Percentiles rank a stretch among this genome's conserved stretches.
Evolutionary conservation across 2,329 filamentous ascomycete species (phyloP).

Genomic region (Colletotrichum sp.): DNA sequence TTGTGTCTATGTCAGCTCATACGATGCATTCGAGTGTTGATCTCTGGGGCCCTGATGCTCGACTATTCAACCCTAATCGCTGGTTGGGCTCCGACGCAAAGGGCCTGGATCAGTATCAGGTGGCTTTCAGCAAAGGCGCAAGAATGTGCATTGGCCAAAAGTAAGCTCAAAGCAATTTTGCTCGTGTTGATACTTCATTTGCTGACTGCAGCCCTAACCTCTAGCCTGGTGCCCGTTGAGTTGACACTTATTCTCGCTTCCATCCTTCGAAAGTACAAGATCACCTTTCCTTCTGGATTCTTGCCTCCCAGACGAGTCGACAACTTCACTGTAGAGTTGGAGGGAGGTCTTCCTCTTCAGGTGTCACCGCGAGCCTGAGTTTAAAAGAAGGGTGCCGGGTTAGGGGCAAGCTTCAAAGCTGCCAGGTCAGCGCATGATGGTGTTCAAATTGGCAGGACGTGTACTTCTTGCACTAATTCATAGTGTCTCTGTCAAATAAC

Average conservation of each 20-base stretch:
- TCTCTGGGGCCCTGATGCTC: background rate
- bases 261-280: background rate
- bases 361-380: background rate
- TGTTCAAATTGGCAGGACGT: background rate
- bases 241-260: background rate
- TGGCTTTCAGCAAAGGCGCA: background rate
- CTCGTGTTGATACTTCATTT: background rate
- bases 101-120: background rate
- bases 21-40: background rate
- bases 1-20: background rate
- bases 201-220: background rate
- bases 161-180: background rate
- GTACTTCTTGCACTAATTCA: background rate
- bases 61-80: background rate
- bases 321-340: background rate
- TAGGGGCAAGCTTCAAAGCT: background rate
- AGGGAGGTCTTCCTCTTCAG: background rate
- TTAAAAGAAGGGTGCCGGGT: rapidly evolving
- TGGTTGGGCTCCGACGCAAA: background rate
- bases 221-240: background rate
- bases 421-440: rapidly evolving
- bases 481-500: background rate
- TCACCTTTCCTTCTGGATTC: background rate
- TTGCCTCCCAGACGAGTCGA: background rate
- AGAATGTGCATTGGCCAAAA: background rate